Base-by-base conservation (phyloP, 2,329 filamentous ascomycete species). In the Fusarium sp. region DNA sequence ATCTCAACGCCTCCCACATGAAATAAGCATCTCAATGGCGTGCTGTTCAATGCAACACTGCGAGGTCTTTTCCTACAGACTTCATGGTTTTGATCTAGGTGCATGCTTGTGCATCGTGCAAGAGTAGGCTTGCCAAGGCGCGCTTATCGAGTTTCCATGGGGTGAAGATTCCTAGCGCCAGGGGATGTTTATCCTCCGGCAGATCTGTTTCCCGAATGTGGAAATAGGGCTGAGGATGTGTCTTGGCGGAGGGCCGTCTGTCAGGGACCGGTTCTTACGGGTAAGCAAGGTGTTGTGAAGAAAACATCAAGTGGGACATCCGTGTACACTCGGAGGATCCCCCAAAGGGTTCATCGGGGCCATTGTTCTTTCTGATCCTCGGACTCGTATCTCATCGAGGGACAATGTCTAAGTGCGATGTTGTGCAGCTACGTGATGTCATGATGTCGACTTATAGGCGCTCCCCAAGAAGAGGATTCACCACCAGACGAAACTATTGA, bases 181-280 rank as follows among this genome's bases (percentile, higher is more conserved):
- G 57, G 57, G 27, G 25, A 39, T 32, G 25, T 41, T 14, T 41
- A 27, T 20, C 18, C 35, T 39, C 56, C 13, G 27, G 5, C 6
- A 18, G 18, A 39, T 37, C 43, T 32, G 37, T 13, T 20, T 23
- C 18, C 30, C 41, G 39, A 30, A 39, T 35, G 23, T 35, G 25
- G 60, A 60, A 25, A 32, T 68, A 74, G 23, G 71, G 71, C 71
- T 71, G 73, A 73, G 62, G 45, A 16, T 39, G 52, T 11, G 27
- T 68, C 23, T 41, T 39, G 34, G 57, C 34, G 32, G 63, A 37
- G 43, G 35, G 18, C 18, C 30, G 4, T 25, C 34, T 13, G 18
- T 18, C 52, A 45, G 23, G 50, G 23, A 25, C 25, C n/a, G 35
- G 41, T 45, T 45, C 20, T 58, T 23, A 11, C 45, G 45, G 45